These are phyloP conservation scores for Acacia confusa DNA, from an alignment of 306 rosid genomes.

Conservation along the genomic window DNA sequence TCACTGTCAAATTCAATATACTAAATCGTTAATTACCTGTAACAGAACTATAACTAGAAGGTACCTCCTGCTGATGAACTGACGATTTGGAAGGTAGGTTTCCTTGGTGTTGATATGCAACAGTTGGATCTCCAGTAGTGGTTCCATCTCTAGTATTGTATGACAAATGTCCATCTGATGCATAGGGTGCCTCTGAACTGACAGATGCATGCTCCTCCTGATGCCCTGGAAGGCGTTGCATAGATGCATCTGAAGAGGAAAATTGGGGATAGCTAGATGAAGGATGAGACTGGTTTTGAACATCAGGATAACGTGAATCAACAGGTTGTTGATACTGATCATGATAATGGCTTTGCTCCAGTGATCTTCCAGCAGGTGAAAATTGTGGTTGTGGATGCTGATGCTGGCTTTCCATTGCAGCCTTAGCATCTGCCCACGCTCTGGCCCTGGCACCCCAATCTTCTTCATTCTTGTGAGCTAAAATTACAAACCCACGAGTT, in stretches of 20 bases:
- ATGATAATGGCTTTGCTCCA: constrained; percentile 70
- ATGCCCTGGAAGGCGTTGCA: constrained; percentile 47
- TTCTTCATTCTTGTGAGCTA: constrained; percentile 64
- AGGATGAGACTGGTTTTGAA: constrained; percentile 64
- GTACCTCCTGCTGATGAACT: constrained; percentile 99
- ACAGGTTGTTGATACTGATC: constrained; percentile 69
- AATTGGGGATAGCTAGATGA: constrained; percentile 68
- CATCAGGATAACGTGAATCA: constrained; percentile 51
- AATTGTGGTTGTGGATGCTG: constrained; percentile 72
- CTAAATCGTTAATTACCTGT: constrained; percentile 84
- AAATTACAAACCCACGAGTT: background rate
- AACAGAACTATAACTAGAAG: constrained; percentile 99
- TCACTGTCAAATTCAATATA: constrained; percentile 59
- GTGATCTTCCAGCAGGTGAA: constrained; percentile 62
- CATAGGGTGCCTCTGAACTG: constrained; percentile 55
- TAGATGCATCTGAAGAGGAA: constrained; percentile 57
- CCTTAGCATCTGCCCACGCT: constrained; percentile 96
- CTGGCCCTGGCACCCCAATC: constrained; percentile 98
- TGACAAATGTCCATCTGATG: constrained; percentile 56
- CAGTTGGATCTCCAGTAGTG: constrained; percentile 51
- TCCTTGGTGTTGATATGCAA: constrained; percentile 61
- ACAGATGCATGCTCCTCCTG: constrained; percentile 55
- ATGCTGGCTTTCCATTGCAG: constrained; percentile 73
- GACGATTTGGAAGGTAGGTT: constrained; percentile 62
- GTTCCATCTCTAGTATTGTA: constrained; percentile 57